A percentile compares a stretch with the other conserved stretches of the same genome.
Evolutionary conservation across 2,329 filamentous ascomycete genomes (phyloP).

Genomic region (Mycosphaerella sp.): DNA sequence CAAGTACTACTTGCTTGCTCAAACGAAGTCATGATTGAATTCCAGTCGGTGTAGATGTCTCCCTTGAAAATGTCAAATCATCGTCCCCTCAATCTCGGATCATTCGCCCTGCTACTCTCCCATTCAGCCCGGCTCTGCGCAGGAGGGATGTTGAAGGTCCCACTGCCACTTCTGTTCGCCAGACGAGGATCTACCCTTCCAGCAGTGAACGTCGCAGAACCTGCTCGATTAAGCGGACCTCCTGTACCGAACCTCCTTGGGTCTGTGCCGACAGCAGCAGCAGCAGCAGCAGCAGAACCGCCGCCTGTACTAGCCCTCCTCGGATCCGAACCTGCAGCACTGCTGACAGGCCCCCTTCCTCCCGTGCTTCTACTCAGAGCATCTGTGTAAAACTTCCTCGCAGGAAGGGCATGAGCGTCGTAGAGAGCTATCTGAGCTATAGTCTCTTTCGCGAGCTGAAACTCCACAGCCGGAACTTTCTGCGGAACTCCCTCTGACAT

Average conservation of each 20-base stretch:
- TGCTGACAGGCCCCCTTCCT: neutral
- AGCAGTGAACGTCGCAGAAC: neutral
- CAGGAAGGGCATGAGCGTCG: constrained; percentile 17
- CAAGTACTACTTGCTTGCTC: neutral
- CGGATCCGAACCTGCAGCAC: neutral
- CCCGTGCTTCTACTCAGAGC: constrained; percentile 13
- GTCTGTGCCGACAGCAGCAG: too few species aligned
- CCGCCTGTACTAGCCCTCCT: neutral
- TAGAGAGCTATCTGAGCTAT: constrained; percentile 19
- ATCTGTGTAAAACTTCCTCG: constrained; percentile 18
- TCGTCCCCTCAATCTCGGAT: constrained; percentile 6
- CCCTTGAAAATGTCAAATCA: neutral
- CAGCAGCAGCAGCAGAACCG: neutral
- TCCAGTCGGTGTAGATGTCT: neutral
- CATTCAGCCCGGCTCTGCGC: neutral
- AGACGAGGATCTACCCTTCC: neutral
- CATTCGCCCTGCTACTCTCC: neutral
- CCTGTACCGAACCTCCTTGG: neutral
- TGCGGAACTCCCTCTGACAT: constrained; percentile 6
- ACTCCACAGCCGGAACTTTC: constrained; percentile 10
- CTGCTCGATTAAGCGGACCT: neutral
- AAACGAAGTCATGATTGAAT: neutral
- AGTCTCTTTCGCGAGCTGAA: constrained; percentile 15
- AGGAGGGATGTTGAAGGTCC: neutral
- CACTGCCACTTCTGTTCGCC: neutral